Conservation (phyloP, 441 rosid genomes). For the Gossypium schwendimanii region DNA sequence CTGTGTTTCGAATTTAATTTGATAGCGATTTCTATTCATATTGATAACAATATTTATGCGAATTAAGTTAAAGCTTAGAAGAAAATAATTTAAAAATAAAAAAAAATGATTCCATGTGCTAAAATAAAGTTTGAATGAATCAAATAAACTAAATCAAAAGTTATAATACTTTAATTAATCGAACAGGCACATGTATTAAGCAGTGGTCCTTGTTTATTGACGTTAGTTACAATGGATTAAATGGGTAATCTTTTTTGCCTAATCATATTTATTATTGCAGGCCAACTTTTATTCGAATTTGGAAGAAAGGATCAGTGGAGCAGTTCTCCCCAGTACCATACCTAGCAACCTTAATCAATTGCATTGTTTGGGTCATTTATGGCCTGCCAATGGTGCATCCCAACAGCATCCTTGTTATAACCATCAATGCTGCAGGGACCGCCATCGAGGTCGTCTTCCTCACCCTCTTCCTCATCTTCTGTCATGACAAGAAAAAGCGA, state of each 20-base stretch:
- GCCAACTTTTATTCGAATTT: slow-evolving; percentile 68
- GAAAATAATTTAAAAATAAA: neutral
- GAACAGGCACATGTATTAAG: neutral
- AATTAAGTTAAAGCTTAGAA: neutral
- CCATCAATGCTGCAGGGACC: slow-evolving; percentile 65
- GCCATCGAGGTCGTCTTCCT: slow-evolving; percentile 50
- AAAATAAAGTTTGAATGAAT: neutral
- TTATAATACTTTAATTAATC: no score
- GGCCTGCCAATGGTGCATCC: slow-evolving; percentile 80
- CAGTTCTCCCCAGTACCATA: slow-evolving; percentile 73
- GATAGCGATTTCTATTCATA: no score
- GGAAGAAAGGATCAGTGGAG: slow-evolving; percentile 67
- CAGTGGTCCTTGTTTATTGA: neutral
- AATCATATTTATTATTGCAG: slow-evolving; percentile 25
- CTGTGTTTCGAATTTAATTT: no score
- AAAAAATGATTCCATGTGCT: neutral
- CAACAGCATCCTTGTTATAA: slow-evolving; percentile 50
- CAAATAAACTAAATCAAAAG: neutral
- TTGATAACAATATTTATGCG: no score
- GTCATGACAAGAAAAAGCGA: slow-evolving; percentile 35
- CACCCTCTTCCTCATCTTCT: slow-evolving; percentile 36
- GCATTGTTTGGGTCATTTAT: slow-evolving; percentile 75
- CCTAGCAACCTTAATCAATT: slow-evolving; percentile 66
- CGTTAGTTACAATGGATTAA: neutral
- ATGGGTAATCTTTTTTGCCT: neutral